phyloP scores from a whole-genome alignment of 768 basidiomycete genomes.

The Macrolepiota albuminosa region DNA sequence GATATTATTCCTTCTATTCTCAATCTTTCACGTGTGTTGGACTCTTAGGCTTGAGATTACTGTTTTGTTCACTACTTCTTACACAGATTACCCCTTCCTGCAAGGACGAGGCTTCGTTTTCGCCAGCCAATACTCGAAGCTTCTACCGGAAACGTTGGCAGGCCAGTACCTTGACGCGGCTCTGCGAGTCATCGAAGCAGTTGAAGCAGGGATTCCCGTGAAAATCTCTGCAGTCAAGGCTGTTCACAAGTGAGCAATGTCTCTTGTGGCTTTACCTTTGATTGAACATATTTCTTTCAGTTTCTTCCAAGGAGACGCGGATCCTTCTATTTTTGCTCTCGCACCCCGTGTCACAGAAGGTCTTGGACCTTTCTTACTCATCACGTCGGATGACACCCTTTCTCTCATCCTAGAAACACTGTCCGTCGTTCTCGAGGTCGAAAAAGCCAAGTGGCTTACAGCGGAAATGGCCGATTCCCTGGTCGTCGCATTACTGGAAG shows the following conservation, averaged over 20 bases:
- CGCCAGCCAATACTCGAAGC: constrained; percentile 79
- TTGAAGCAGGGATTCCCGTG: constrained; percentile 72
- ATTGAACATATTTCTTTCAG: constrained; percentile 29
- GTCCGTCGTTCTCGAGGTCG: constrained; percentile 71
- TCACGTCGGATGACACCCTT: constrained; percentile 84
- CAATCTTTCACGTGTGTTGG: constrained; percentile 55
- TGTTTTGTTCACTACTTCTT: background rate
- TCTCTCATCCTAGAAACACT: constrained; percentile 85
- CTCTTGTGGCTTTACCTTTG: background rate
- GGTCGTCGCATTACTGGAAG: constrained; percentile 63
- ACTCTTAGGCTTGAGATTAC: background rate
- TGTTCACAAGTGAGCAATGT: constrained; percentile 70
- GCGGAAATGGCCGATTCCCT: constrained; percentile 61
- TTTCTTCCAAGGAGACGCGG: constrained; percentile 64
- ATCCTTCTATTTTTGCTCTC: constrained; percentile 55
- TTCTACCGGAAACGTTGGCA: constrained; percentile 67
- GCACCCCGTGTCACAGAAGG: constrained; percentile 73
- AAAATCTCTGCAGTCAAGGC: constrained; percentile 95
- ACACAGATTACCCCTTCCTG: constrained; percentile 79
- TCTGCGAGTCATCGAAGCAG: constrained; percentile 75
- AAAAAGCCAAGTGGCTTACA: constrained; percentile 70
- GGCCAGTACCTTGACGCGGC: constrained; percentile 87
- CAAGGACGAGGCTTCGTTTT: constrained; percentile 96
- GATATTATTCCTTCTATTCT: constrained; percentile 79
- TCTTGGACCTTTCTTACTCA: constrained; percentile 76